phyloP scores from a whole-genome alignment of 1,139 yeast species.

The Saccharomyces uvarum region DNA sequence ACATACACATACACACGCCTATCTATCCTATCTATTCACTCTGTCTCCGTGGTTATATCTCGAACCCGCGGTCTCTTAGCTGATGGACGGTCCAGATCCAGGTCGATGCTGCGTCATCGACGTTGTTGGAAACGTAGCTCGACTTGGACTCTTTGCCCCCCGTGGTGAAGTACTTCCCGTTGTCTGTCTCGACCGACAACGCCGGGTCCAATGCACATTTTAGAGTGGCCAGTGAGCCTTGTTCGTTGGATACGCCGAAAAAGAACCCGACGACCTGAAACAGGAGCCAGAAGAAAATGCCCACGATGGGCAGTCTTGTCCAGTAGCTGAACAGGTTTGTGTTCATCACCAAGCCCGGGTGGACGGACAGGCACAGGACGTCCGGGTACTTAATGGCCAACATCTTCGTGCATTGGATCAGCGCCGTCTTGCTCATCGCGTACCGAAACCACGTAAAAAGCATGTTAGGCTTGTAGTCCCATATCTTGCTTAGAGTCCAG shows the following conservation, averaged over 20 bases:
- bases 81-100: conserved; percentile 81
- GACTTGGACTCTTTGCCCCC: conserved; percentile 51
- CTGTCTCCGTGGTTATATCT: conserved; percentile 13
- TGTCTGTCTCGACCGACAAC: conserved; percentile 46
- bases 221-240: conserved; percentile 62
- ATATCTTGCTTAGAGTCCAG: conserved; percentile 45
- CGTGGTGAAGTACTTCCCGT: conserved; percentile 61
- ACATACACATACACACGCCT: background rate
- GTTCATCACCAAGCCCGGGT: conserved; percentile 81
- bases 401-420: conserved; percentile 65
- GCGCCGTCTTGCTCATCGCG: conserved; percentile 72
- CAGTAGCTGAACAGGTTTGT: conserved; percentile 68
- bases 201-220: conserved; percentile 55
- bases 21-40: background rate
- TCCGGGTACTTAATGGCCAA: conserved; percentile 61
- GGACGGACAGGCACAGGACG: conserved; percentile 58
- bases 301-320: conserved; percentile 70
- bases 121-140: conserved; percentile 50
- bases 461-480: conserved; percentile 55
- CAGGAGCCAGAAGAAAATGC: conserved; percentile 59
- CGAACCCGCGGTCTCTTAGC: conserved; percentile 45
- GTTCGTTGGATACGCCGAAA: conserved; percentile 64
- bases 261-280: conserved; percentile 61
- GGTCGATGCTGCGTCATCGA: conserved; percentile 58
- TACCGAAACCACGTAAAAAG: conserved; percentile 74